Conservation (phyloP, 2,329 filamentous ascomycete species). For the Thielaviopsis ethacetica region DNA sequence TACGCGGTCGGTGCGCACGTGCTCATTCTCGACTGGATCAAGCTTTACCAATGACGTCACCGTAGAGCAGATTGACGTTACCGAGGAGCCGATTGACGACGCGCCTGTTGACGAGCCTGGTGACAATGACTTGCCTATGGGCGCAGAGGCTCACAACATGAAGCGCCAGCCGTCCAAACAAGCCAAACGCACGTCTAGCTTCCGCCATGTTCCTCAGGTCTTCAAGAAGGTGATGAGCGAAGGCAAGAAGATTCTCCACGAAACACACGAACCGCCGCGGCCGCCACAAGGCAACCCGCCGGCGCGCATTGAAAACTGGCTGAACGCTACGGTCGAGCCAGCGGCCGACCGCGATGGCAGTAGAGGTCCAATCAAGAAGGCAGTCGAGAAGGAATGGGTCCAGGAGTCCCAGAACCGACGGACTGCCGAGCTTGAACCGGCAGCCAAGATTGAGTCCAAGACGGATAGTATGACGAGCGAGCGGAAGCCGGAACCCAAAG, state of each 20-base stretch:
- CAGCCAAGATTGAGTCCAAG: background rate
- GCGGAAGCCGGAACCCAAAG: background rate
- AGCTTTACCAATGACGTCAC: slow-evolving; percentile 18
- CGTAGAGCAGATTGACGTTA: slow-evolving; percentile 34
- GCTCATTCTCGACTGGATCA: slow-evolving; percentile 16
- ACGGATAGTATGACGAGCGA: background rate
- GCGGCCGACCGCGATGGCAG: slow-evolving; percentile 30
- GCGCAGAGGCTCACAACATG: slow-evolving; percentile 26
- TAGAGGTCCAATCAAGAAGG: slow-evolving; percentile 17
- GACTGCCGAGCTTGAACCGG: background rate
- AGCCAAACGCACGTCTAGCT: slow-evolving; percentile 36
- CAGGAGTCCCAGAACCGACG: slow-evolving; percentile 11
- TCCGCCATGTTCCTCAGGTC: slow-evolving; percentile 44
- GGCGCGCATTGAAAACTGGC: slow-evolving; percentile 49
- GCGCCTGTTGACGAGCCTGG: slow-evolving; percentile 48
- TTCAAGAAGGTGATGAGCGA: slow-evolving; percentile 48
- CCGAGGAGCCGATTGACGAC: slow-evolving; percentile 46
- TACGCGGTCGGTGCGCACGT: slow-evolving; percentile 6
- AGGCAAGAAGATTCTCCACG: slow-evolving; percentile 48
- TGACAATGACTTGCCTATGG: slow-evolving; percentile 30
- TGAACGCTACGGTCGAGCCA: slow-evolving; percentile 45
- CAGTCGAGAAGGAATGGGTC: slow-evolving; percentile 20
- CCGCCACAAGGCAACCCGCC: slow-evolving; percentile 28
- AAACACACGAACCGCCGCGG: slow-evolving; percentile 39
- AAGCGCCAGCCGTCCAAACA: slow-evolving; percentile 25